A percentile compares a stretch with the other conserved stretches of the same genome.
phyloP scores from a whole-genome alignment of 164 flowering plant species.

The Magnolia officinalis region DNA sequence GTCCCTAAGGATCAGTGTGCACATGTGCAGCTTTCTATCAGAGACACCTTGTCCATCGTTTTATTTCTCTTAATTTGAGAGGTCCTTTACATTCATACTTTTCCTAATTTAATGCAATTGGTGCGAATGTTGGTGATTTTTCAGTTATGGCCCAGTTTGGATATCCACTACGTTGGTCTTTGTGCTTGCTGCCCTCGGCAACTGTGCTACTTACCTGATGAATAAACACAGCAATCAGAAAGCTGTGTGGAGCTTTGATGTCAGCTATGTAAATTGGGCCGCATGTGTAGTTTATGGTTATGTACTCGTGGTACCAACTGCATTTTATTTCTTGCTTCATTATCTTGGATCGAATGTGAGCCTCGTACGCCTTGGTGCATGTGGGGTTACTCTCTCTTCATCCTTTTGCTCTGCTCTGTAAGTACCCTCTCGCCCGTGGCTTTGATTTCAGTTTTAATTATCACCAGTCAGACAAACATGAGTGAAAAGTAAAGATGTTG shows the following conservation, averaged over 20 bases:
- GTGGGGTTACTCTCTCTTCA: constrained; percentile 98
- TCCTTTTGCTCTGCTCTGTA: constrained; percentile 66
- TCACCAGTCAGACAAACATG: not conserved
- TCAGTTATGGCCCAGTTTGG: constrained; percentile 93
- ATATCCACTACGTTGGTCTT: constrained; percentile 84
- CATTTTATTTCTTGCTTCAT: constrained; percentile 79
- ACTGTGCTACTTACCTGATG: constrained; percentile 83
- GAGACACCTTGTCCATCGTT: not conserved
- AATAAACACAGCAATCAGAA: constrained; percentile 39
- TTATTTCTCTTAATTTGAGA: not conserved
- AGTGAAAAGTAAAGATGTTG: too few relatives aligned
- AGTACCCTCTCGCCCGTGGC: constrained; percentile 30
- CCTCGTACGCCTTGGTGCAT: constrained; percentile 90
- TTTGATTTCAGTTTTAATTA: not conserved
- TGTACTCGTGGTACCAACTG: constrained; percentile 72
- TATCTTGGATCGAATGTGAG: constrained; percentile 73
- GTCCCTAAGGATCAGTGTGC: not conserved
- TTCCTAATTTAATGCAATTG: not conserved
- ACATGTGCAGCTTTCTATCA: not conserved
- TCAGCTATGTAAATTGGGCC: constrained; percentile 70
- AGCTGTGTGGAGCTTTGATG: constrained; percentile 80
- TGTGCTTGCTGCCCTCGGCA: constrained; percentile 86
- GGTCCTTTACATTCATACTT: not conserved
- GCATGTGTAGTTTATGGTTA: constrained; percentile 69
- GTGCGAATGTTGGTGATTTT: not conserved